These are phyloP conservation scores for Parasitella parasitica DNA, from an alignment of 371 early-diverging fungal species.

Conservation along the genomic window DNA sequence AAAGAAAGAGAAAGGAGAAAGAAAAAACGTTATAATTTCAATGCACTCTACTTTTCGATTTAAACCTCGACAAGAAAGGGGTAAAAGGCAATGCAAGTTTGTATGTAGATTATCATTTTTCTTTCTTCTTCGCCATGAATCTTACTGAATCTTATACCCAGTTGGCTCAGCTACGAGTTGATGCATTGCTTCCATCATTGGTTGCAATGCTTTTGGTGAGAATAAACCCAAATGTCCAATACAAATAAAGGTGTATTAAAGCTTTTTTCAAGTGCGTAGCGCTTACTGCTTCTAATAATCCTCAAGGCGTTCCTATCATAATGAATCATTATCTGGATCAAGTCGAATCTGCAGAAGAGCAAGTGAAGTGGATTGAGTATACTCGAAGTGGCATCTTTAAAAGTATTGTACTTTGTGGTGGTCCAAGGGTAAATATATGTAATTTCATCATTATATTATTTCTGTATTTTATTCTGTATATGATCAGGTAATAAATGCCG, in stretches of 20 bases:
- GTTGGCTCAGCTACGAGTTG: neutral
- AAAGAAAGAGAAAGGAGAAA: neutral
- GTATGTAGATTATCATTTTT: neutral
- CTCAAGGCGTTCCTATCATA: neutral
- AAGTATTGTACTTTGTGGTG: conserved; percentile 4
- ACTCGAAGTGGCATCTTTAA: conserved; percentile 3
- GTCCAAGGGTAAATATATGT: neutral
- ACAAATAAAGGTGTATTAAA: neutral
- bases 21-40: neutral
- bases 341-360: neutral
- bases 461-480: neutral
- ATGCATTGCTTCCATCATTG: neutral
- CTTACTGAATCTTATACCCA: neutral
- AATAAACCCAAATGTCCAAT: neutral
- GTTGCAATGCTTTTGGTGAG: neutral
- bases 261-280: neutral
- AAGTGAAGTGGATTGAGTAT: conserved; percentile 10
- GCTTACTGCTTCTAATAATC: neutral
- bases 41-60: neutral
- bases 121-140: neutral
- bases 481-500: conserved; percentile 5
- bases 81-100: neutral
- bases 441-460: neutral
- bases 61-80: conserved; percentile 2
- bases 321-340: neutral